Evolutionary conservation across 108 stramenopile species (phyloP), one percentile per base, ranked within the genome.

Genomic region (Nannochloropsis gaditana): DNA sequence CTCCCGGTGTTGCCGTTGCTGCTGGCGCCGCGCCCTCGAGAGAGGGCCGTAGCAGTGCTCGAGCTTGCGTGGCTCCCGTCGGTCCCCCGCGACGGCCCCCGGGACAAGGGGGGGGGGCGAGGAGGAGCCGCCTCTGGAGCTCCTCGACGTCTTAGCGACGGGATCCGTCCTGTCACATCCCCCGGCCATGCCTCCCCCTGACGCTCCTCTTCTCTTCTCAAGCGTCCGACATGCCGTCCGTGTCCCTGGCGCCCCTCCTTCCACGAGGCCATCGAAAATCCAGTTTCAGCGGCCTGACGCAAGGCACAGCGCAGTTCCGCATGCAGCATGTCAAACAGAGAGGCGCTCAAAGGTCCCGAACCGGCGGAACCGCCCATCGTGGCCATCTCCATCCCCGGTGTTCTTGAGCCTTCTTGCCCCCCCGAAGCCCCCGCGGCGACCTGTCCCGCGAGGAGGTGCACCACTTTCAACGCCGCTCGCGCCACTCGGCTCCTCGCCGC

Each of bases 321-420:
- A 50, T 87, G 90, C 43, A 90, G 83, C 89, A 90, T 81, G 44
- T 90, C 85, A 85, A 90, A 90, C 31, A 90, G 84, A 5, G 89
- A 85, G 59, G 86, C 84, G 11, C 87, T 88, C n/a, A 90, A 87
- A 3, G 90, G 90, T 11, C 86, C 90, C 9, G 90, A 89, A 3
- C 90, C 90, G 41, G 90, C 90, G 41, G 80, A 31, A 31, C 31
- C 8, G 59, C 19, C 6, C 59, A n/a, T 3, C 59, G 59, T 0
- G 6, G 19, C 3, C 15, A 73, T 6, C 59, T n/a, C 59, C 15
- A 8, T n/a, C 59, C 59, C n/a, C 59, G 19, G 19, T 3, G 19
- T 5, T 8, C 31, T 31, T 31, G 31, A 31, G 31, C 31, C 31
- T 73, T 73, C 8, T 15, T 15, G 3, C 59, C 59, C 59, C n/a